Evolutionary conservation across 106 monocot genomes (phyloP).

Genomic region (Posidonia australis): DNA sequence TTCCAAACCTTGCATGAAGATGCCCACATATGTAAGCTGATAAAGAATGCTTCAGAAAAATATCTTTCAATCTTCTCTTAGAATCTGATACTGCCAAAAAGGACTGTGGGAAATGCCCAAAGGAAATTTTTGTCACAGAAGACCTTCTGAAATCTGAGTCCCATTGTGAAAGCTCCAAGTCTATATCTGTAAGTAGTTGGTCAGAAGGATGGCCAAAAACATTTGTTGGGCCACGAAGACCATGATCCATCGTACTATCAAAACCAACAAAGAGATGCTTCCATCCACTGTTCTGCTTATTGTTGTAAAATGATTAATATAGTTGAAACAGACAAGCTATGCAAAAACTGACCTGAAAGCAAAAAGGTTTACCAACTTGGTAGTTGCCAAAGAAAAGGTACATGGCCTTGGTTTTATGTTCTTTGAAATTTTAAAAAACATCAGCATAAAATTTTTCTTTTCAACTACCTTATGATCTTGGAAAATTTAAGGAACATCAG

Average conservation of each 20-base stretch:
- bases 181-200: constrained; percentile 51
- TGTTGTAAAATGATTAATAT: not conserved
- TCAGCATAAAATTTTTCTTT: no score
- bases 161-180: constrained; percentile 61
- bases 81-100: constrained; percentile 65
- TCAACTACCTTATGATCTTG: no score
- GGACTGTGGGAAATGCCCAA: constrained; percentile 90
- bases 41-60: constrained; percentile 78
- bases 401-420: no score
- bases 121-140: constrained; percentile 59
- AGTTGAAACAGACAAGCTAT: no score
- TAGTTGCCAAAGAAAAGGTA: no score
- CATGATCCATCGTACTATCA: constrained; percentile 65
- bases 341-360: no score
- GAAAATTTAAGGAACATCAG: no score
- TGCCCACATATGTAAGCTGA: constrained; percentile 93
- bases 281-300: constrained; percentile 43
- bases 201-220: constrained; percentile 91
- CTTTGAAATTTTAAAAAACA: no score
- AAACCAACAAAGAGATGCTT: constrained; percentile 88
- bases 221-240: constrained; percentile 87
- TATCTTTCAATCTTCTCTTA: constrained; percentile 56
- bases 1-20: constrained; percentile 84
- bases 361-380: no score
- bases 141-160: constrained; percentile 29